These are phyloP conservation scores for Rhododendron williamsianum DNA, from an alignment of 148 eudicot genomes.

Conservation along the genomic window DNA sequence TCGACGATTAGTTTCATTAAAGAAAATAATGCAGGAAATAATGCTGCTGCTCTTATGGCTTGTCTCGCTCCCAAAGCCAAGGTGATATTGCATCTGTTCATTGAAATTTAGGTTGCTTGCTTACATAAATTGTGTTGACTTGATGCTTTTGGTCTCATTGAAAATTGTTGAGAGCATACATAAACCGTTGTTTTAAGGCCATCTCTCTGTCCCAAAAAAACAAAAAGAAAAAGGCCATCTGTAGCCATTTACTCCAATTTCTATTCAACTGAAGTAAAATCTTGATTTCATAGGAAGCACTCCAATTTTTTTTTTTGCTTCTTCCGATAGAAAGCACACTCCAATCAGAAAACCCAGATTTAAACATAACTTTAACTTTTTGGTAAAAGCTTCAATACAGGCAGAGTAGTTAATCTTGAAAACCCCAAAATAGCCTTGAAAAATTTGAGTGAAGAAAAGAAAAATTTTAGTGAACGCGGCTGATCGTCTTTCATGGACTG, in stretches of 20 bases:
- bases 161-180: no score
- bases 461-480: no score
- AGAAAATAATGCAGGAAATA: no score
- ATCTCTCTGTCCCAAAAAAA: no score
- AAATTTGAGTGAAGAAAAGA: background rate
- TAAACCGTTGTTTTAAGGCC: no score
- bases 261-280: no score
- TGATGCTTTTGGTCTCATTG: background rate
- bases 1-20: no score
- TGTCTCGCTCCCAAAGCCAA: slow-evolving; percentile 97
- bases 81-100: slow-evolving; percentile 32
- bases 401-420: background rate
- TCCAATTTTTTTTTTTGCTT: background rate
- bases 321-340: background rate
- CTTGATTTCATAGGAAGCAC: no score
- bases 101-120: background rate
- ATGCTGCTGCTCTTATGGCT: slow-evolving; percentile 99
- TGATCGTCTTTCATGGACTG: no score
- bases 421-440: background rate
- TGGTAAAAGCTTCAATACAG: background rate
- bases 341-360: background rate
- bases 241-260: no score
- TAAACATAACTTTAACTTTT: background rate
- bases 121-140: background rate
- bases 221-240: no score